Base-by-base conservation (phyloP, 2,329 filamentous ascomycete species). In the Penicillium glabrum region DNA sequence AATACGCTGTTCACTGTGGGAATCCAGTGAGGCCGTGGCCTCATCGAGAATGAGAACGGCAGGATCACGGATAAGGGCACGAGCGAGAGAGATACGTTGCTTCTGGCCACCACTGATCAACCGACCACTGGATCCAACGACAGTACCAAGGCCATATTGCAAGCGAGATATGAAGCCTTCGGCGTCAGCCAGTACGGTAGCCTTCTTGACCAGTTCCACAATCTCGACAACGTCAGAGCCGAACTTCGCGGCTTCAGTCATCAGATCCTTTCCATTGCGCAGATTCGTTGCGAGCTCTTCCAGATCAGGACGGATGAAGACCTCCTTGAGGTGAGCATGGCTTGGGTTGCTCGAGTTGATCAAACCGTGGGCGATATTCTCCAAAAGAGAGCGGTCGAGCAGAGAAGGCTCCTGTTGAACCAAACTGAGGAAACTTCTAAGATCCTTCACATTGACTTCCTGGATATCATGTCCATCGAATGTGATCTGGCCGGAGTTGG, bases 1-100 rank as follows among this genome's bases (percentile, higher is more conserved):
- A 2, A 84, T 82, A 14, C 80, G 75, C 14, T 75, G 72, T 60
- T 84, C 82, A 2, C 80, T 82, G 31, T 79, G 74, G 3, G 82
- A 79, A 61, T 85, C 82, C 41, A 85, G 79, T 31, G 88, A 65
- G 24, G 66, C 67, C 0, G 92, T 96, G 1, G 91, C 90, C 75
- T 97, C 92, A 66, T 97, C 93, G 3, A 96, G 76, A 1, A 97
- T 82, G 16, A 96, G 76, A 3, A 96, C 79, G 26, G 82, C 80
- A 0, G 91, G 91, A 9, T 82, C 79, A 0, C 90, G 82, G 0
- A 89, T 82, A 0, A 96, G 78, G 0, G 92, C 91, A 1, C 92
- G 81, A 0, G 92, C 91, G 57, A 97, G 91, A 31, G 87, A 87
- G 1, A 96, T 76, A 1, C 91, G 82, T 70, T 96, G 93, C 0